These are phyloP conservation scores for Camelina neglecta DNA, from an alignment of 345 rosid genomes.

Conservation along the genomic window DNA sequence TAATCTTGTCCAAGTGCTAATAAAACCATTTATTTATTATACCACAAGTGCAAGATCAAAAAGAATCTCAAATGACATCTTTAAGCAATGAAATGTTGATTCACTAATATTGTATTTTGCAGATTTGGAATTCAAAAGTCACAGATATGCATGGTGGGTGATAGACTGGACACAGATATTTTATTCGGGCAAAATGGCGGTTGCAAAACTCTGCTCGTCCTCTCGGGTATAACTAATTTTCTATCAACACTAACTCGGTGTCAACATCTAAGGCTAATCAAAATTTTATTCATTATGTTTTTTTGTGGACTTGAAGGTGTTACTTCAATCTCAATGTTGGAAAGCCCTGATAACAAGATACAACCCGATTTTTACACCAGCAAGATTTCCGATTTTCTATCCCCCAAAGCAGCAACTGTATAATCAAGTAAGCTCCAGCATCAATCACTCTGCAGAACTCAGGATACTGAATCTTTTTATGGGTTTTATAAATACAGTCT, in stretches of 20 bases:
- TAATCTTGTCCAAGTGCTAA: constrained; percentile 2
- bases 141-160: constrained; percentile 98
- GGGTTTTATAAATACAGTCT: background rate
- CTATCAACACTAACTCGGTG: background rate
- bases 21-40: background rate
- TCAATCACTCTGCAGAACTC: constrained; percentile 2
- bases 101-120: constrained; percentile 34
- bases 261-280: constrained; percentile 1
- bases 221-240: constrained; percentile 62
- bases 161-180: constrained; percentile 92
- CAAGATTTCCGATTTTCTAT: constrained; percentile 80
- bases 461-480: background rate
- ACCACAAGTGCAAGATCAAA: background rate
- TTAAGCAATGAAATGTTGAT: constrained; percentile 5
- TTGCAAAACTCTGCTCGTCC: constrained; percentile 95
- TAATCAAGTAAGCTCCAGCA: constrained; percentile 43
- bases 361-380: constrained; percentile 90
- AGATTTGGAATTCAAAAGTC: constrained; percentile 88
- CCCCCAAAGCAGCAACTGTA: constrained; percentile 71
- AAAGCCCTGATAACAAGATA: constrained; percentile 70
- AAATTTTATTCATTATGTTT: background rate
- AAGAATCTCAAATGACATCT: background rate
- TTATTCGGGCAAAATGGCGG: constrained; percentile 91
- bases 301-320: constrained; percentile 58
- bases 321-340: constrained; percentile 72